These are phyloP conservation scores for Sarcodon sp. DNA, from an alignment of 768 basidiomycete genomes.

Conservation along the genomic window DNA sequence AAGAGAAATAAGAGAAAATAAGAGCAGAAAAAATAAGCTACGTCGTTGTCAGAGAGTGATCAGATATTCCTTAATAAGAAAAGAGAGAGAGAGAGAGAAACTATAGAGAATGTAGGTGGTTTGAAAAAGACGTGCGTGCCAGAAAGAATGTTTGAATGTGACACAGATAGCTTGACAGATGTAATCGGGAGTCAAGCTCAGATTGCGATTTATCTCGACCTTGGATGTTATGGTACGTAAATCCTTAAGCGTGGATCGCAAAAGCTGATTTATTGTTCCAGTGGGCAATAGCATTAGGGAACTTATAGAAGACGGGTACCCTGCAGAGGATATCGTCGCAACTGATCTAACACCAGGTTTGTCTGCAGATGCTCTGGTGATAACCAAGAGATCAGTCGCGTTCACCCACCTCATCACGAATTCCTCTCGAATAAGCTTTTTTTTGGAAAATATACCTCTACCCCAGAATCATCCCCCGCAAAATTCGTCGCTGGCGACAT, in stretches of 20 bases:
- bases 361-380: neutral
- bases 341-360: conserved; percentile 26
- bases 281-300: conserved; percentile 31
- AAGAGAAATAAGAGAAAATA: too few species aligned
- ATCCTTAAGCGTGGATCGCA: neutral
- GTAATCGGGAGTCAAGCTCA: too few species aligned
- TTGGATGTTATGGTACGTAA: conserved; percentile 32
- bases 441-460: conserved; percentile 46
- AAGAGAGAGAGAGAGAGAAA: too few species aligned
- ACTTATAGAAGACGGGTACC: conserved; percentile 29
- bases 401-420: neutral
- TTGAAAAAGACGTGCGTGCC: too few species aligned
- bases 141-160: too few species aligned
- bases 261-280: conserved; percentile 3
- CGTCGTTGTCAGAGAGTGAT: too few species aligned
- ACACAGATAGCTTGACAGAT: too few species aligned
- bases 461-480: conserved; percentile 36
- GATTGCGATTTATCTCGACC: conserved; percentile 26
- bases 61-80: too few species aligned
- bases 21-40: too few species aligned
- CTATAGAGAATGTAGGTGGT: too few species aligned
- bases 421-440: conserved; percentile 28
- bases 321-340: conserved; percentile 22
- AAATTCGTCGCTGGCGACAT: conserved; percentile 43
- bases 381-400: too few species aligned